These are phyloP conservation scores for Metschnikowia cerradonensis DNA, from an alignment of 805 yeast genomes.

Conservation along the genomic window DNA sequence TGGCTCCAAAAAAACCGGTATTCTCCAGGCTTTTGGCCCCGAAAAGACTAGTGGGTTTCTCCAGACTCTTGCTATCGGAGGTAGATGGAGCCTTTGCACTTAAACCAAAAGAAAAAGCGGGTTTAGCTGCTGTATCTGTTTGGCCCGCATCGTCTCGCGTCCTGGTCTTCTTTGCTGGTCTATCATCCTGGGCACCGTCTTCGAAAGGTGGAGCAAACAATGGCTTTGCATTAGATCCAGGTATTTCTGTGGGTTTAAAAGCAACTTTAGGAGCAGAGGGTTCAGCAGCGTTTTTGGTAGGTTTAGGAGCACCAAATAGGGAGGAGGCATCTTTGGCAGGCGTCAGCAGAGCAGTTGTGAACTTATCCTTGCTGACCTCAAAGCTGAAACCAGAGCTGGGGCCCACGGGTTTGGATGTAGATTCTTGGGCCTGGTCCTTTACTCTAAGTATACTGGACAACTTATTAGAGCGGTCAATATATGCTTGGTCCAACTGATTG, in stretches of 20 bases:
- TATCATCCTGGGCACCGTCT: background rate
- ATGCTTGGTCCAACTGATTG: constrained; percentile 26
- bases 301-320: background rate
- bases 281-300: constrained; percentile 7
- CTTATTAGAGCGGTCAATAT: constrained; percentile 22
- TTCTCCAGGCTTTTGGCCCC: background rate
- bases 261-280: constrained; percentile 7
- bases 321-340: background rate
- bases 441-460: constrained; percentile 29
- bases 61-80: background rate
- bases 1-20: too few species aligned
- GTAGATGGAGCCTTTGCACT: background rate
- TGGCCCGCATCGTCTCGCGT: background rate
- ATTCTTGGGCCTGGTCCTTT: constrained; percentile 18
- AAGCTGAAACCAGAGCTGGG: constrained; percentile 40
- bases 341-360: constrained; percentile 20
- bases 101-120: background rate
- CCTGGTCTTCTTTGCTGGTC: constrained; percentile 4
- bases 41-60: background rate
- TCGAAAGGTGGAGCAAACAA: constrained; percentile 5
- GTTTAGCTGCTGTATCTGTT: background rate
- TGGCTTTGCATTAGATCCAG: background rate
- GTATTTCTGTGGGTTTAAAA: background rate
- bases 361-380: constrained; percentile 27
- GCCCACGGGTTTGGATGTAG: constrained; percentile 8